Base-by-base conservation (phyloP, 352 stramenopile genomes). In the Phytophthora ohioensis region DNA sequence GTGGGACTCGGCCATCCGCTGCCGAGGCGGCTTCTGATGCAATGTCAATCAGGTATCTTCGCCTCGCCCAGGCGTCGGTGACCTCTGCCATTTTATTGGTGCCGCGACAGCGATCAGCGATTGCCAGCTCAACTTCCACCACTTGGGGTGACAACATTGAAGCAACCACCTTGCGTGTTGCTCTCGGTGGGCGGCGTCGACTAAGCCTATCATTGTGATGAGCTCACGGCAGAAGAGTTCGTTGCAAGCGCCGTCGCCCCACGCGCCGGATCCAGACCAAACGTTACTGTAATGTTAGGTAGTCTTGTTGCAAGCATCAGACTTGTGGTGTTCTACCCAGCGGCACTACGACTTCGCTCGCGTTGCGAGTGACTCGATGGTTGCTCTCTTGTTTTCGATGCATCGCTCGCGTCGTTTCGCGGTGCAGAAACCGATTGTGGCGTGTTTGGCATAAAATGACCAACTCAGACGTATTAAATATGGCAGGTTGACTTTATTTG, bases 1-100 rank as follows among this genome's bases (percentile, higher is more conserved):
- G 46, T 48, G 48, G 63, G 38, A 71, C 62, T 52, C 7, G n/a
- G 11, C 55, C 64, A 71, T 59, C 56, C 57, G 64, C 39, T 71
- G 13, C 38, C 6, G 8, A 17, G 56, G 64, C 64, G 54, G 21
- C 46, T 71, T 67, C 56, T 55, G 56, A 47, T 54, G 56, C 56
- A 66, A 51, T 56, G 12, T 64, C 38, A 41, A 71, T 65, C 64
- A 71, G 64, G 41, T 58, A 38, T 6, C 15, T 53, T 51, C 53
- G 45, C 13, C 42, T 15, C 41, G 21, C 21, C 2, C 42, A 17
- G 11, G 11, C 39, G 51, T 62, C 8, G n/a, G 9, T 34, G 39
- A 31, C 31, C 35, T 51, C 47, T 52, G 49, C 17, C 21, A 27
- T 27, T 27, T 27, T 27, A 27, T 27, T 27, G 21, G 21, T 27